Conservation (phyloP, 345 rosid genomes). For the Bruguiera parviflora region DNA sequence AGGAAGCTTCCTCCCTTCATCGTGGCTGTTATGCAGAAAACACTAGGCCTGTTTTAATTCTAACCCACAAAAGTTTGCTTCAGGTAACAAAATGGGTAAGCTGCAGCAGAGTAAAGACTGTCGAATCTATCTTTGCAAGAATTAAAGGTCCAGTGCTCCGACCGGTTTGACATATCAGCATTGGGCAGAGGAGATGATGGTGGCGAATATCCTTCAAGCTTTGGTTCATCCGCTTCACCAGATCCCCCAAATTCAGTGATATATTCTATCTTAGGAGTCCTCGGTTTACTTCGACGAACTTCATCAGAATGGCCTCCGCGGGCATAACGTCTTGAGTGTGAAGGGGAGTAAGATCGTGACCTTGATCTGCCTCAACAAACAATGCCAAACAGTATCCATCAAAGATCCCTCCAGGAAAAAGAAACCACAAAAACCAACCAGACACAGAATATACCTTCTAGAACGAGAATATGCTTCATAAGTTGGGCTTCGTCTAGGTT, state of each 20-base stretch:
- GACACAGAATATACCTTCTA: slow-evolving; percentile 51
- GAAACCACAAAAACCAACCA: neutral
- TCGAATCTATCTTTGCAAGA: slow-evolving; percentile 94
- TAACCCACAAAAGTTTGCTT: slow-evolving; percentile 49
- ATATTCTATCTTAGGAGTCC: slow-evolving; percentile 72
- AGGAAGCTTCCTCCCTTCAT: slow-evolving; percentile 57
- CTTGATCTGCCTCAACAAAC: slow-evolving; percentile 60
- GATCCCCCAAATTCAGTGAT: slow-evolving; percentile 95
- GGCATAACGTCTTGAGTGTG: slow-evolving; percentile 57
- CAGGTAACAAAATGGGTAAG: slow-evolving; percentile 66
- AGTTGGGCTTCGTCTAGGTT: slow-evolving; percentile 86
- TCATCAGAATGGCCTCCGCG: slow-evolving; percentile 66
- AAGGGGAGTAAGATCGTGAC: slow-evolving; percentile 79
- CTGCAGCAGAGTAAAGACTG: slow-evolving; percentile 73
- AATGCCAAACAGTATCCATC: slow-evolving; percentile 2
- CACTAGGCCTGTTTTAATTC: slow-evolving; percentile 45
- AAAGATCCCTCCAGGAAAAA: neutral
- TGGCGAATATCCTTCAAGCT: slow-evolving; percentile 80
- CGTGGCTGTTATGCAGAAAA: slow-evolving; percentile 48
- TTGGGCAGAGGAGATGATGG: slow-evolving; percentile 81
- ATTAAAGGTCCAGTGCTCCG: slow-evolving; percentile 98
- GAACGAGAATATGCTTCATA: slow-evolving; percentile 92
- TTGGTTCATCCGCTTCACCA: slow-evolving; percentile 57
- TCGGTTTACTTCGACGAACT: slow-evolving; percentile 53
- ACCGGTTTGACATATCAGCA: slow-evolving; percentile 74